Evolutionary conservation across 306 rosid species (phyloP), one percentile per base, ranked within the genome.

Genomic region (Vachellia pachyceras): DNA sequence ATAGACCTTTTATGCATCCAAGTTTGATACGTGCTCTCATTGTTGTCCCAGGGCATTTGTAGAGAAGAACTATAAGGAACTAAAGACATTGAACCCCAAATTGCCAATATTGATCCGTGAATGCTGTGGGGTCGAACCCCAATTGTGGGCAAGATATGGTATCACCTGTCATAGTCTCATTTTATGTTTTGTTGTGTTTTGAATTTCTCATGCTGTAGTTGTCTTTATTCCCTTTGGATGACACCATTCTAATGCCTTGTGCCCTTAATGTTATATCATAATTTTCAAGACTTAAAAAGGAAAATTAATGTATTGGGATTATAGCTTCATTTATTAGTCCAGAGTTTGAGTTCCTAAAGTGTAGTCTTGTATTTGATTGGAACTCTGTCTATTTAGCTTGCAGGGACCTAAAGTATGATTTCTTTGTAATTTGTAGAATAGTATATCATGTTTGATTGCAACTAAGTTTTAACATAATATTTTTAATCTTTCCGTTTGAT

Each of bases 131-230:
- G 78, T 87, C 49, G 90, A 90, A 65, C 97, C 98, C 36, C 99
- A 93, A 78, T 77, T 96, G 54, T 96, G 99, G 99, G 98, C 99
- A 68, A 88, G 99, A 92, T 95, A 88, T 77, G 98, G 99, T 93
- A 91, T 84, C 54, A 42, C 35, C 76, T 22, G 36, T 82, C 82
- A 75, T 25, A 73, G 46, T 60, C 64, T 66, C 29, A 61, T 50
- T n/a, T 46, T 33, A 39, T 33, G 25, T 20, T 78, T 23, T 73
- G 8, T 46, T 2, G 42, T 3, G 33, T 64, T 80, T 69, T 82
- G 68, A 20, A n/a, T 69, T 42, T 78, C 8, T 78, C 65, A 44
- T 20, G 52, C 3, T 10, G 33, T 18, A 58, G 9, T 77, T 10
- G 65, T 46, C n/a, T n/a, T 69, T 80, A 72, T 63, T 81, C 25